phyloP scores from a whole-genome alignment of 331 rosid genomes.

The Malus hybrid region DNA sequence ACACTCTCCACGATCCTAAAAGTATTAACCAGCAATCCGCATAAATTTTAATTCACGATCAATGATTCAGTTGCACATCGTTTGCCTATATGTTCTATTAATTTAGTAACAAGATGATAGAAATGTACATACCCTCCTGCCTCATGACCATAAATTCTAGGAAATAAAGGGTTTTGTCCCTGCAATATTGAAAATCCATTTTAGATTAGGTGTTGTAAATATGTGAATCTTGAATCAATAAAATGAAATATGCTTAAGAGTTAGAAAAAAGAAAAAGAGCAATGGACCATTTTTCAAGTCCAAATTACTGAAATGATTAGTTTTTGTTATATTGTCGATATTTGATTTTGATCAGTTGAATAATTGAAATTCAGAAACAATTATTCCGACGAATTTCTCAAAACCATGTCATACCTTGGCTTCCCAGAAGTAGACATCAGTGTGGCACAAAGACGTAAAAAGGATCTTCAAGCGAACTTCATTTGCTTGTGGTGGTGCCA shows the following conservation, averaged over 20 bases:
- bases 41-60: neutral
- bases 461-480: slow-evolving; percentile 84
- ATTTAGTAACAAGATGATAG: neutral
- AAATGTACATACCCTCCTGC: slow-evolving; percentile 66
- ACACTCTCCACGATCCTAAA: slow-evolving; percentile 74
- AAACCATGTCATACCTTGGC: slow-evolving; percentile 43
- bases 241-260: neutral
- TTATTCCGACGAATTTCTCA: too few relatives aligned
- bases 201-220: neutral
- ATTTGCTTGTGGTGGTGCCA: slow-evolving; percentile 72
- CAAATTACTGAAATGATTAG: too few relatives aligned
- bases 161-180: slow-evolving; percentile 84
- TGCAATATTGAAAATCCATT: slow-evolving; percentile 9
- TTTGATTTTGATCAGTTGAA: too few relatives aligned
- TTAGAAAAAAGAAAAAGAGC: too few relatives aligned
- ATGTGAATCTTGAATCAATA: too few relatives aligned
- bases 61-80: neutral
- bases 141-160: slow-evolving; percentile 88
- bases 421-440: slow-evolving; percentile 86
- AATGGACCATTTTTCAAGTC: too few relatives aligned
- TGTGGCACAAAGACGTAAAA: slow-evolving; percentile 74
- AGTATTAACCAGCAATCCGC: neutral
- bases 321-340: too few relatives aligned
- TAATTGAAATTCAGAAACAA: neutral
- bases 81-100: neutral